A percentile compares a stretch with the other conserved stretches of the same genome.
Evolutionary conservation across 2,329 filamentous ascomycete genomes (phyloP).

Genomic region (Fusarium sp.): DNA sequence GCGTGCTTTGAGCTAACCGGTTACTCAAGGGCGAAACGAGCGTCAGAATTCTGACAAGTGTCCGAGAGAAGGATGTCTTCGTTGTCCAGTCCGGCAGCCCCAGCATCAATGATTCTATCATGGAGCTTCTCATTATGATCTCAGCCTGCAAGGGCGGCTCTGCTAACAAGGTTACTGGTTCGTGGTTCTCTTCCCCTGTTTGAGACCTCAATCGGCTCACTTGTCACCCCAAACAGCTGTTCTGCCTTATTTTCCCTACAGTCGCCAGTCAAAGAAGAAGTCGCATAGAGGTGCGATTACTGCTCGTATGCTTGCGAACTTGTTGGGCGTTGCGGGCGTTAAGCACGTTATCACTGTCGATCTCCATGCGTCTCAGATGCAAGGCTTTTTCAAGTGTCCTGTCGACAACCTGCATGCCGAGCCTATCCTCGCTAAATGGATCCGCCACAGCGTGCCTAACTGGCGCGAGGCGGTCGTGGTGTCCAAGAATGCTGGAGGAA

Average conservation of each 20-base stretch:
- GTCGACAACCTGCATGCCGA: constrained; percentile 98
- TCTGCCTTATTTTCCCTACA: constrained; percentile 98
- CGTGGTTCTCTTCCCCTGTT: constrained; percentile 46
- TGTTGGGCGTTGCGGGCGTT: constrained; percentile 91
- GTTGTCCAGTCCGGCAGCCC: constrained; percentile 96
- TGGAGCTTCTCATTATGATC: constrained; percentile 99
- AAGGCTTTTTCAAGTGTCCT: constrained; percentile 97
- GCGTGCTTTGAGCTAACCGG: constrained; percentile 37
- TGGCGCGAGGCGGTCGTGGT: constrained; percentile 96
- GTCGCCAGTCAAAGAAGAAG: constrained; percentile 99
- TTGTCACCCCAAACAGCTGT: constrained; percentile 67
- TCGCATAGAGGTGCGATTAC: constrained; percentile 96
- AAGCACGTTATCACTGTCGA: constrained; percentile 98
- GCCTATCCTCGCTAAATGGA: constrained; percentile 95
- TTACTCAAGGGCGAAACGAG: constrained; percentile 71
- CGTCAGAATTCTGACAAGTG: constrained; percentile 76
- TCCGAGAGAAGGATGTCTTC: constrained; percentile 98
- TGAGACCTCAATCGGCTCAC: constrained; percentile 33
- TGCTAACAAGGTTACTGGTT: constrained; percentile 95
- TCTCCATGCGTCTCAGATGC: constrained; percentile 97
- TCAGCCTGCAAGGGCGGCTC: constrained; percentile 98
- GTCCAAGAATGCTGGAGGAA: constrained; percentile 97
- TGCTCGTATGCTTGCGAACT: constrained; percentile 95
- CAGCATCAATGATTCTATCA: constrained; percentile 98
- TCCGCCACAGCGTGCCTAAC: constrained; percentile 84